Conservation (phyloP, 768 basidiomycete species). For the Pleurotus eryngii region DNA sequence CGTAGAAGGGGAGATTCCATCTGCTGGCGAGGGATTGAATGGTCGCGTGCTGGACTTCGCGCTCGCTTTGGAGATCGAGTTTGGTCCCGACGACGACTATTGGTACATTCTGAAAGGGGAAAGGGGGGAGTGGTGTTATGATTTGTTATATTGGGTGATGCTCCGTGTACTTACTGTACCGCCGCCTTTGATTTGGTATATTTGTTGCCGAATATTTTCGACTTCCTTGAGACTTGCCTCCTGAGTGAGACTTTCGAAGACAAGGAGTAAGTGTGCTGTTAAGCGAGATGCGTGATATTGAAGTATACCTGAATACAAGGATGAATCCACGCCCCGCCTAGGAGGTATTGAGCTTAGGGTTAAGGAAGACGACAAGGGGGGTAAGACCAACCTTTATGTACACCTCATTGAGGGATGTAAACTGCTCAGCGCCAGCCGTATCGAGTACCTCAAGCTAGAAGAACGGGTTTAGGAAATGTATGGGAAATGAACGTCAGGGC, state of each 20-base stretch:
- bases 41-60: constrained; percentile 65
- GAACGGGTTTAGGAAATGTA: constrained; percentile 1
- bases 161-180: constrained; percentile 42
- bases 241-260: constrained; percentile 61
- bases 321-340: constrained; percentile 75
- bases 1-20: constrained; percentile 78
- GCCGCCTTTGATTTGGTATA: constrained; percentile 74
- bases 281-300: not conserved
- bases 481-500: constrained; percentile 2
- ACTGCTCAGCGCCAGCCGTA: constrained; percentile 86
- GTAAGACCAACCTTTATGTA: constrained; percentile 64
- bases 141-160: too few relatives aligned
- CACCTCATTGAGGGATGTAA: constrained; percentile 74
- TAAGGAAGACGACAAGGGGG: not conserved
- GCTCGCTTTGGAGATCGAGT: constrained; percentile 74
- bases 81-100: constrained; percentile 88
- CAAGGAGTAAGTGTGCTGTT: constrained; percentile 9
- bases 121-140: not conserved
- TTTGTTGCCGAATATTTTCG: constrained; percentile 76
- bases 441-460: constrained; percentile 75
- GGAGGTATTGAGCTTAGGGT: not conserved
- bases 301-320: constrained; percentile 71
- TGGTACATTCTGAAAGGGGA: constrained; percentile 50
- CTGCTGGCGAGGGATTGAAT: constrained; percentile 61
- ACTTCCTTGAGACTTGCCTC: constrained; percentile 80